These are phyloP conservation scores for Quercus dentata DNA, from an alignment of 306 rosid species.

Conservation along the genomic window DNA sequence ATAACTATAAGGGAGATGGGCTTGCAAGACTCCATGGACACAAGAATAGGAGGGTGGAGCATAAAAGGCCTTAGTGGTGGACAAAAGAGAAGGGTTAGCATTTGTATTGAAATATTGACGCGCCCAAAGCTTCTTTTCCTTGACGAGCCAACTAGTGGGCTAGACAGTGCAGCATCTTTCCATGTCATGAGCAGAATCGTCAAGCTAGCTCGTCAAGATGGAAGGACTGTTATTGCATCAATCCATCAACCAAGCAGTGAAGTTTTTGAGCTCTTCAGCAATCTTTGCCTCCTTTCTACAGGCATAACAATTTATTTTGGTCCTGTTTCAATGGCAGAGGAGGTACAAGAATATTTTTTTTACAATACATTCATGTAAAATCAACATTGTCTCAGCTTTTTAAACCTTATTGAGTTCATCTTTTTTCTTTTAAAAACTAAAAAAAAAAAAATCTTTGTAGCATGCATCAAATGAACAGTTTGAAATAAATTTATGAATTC, in stretches of 20 bases:
- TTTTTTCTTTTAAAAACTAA: no score
- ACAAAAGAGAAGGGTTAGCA: conserved; percentile 65
- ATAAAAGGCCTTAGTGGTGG: conserved; percentile 61
- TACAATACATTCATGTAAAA: not conserved
- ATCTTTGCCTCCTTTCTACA: conserved; percentile 39
- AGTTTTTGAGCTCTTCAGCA: conserved; percentile 55
- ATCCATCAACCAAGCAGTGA: conserved; percentile 74
- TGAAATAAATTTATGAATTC: not conserved
- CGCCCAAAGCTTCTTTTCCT: conserved; percentile 61
- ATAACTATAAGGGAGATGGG: conserved; percentile 58
- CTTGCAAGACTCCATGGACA: conserved; percentile 44
- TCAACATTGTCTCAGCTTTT: no score
- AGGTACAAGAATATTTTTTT: not conserved
- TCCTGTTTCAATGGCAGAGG: conserved; percentile 25
- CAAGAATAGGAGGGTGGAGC: conserved; percentile 64
- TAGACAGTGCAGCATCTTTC: conserved; percentile 73
- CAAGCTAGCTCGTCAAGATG: conserved; percentile 34
- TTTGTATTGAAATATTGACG: conserved; percentile 68
- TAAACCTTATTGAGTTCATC: no score
- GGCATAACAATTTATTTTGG: conserved; percentile 41
- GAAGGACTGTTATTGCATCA: conserved; percentile 56
- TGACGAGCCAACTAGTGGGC: conserved; percentile 83
- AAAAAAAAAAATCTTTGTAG: not conserved
- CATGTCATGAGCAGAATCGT: conserved; percentile 62
- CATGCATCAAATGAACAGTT: not conserved